phyloP scores from a whole-genome alignment of 2,329 filamentous ascomycete species.

The Fulvia fulva region DNA sequence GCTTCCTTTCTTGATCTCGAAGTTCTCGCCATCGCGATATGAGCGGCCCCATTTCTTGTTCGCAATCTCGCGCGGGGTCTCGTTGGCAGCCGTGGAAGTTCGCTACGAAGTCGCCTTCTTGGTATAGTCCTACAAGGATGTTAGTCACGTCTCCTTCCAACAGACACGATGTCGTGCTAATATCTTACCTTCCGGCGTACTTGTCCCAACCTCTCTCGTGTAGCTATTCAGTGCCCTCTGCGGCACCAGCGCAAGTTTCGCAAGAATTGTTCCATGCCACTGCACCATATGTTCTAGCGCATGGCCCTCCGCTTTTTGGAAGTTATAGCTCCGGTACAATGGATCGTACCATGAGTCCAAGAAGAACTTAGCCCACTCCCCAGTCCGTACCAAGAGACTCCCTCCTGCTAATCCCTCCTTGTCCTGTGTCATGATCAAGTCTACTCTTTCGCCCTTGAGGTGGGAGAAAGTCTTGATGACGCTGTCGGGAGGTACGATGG shows the following conservation, averaged over 20 bases:
- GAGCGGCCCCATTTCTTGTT: constrained; percentile 60
- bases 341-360: constrained; percentile 96
- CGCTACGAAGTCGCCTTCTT: constrained; percentile 80
- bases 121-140: constrained; percentile 52
- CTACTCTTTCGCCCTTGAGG: constrained; percentile 71
- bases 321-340: constrained; percentile 89
- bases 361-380: constrained; percentile 90
- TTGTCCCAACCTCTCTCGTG: constrained; percentile 43
- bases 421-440: constrained; percentile 82
- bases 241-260: constrained; percentile 83
- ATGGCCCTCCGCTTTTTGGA: constrained; percentile 89
- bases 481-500: constrained; percentile 90
- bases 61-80: constrained; percentile 56
- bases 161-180: background rate
- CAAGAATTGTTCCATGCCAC: constrained; percentile 94
- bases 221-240: constrained; percentile 83
- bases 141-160: constrained; percentile 19
- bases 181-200: constrained; percentile 23
- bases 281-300: constrained; percentile 65
- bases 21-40: constrained; percentile 37
- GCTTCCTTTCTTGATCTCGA: constrained; percentile 25
- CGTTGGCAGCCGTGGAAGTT: constrained; percentile 69
- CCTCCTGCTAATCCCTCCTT: constrained; percentile 69
- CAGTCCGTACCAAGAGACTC: constrained; percentile 76
- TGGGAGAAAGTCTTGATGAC: constrained; percentile 93